A percentile compares a stretch with the other conserved stretches of the same genome.
Evolutionary conservation across 2,329 filamentous ascomycete genomes (phyloP).

Genomic region (Talaromyces atroroseus): DNA sequence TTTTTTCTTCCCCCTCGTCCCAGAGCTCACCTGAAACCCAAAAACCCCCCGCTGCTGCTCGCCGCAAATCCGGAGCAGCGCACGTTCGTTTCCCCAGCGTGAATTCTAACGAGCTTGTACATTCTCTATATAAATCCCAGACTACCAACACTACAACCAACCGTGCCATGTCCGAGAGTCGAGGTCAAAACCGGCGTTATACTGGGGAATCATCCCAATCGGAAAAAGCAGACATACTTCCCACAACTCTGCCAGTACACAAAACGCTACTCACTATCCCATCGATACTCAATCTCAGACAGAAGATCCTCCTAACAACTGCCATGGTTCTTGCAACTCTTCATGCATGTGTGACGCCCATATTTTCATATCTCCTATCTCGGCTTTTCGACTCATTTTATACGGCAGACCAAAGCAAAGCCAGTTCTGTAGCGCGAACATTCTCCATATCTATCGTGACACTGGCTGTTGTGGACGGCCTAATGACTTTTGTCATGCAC

Average conservation of each 20-base stretch:
- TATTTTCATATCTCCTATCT: constrained; percentile 72
- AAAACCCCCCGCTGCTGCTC: neutral
- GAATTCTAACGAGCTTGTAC: neutral
- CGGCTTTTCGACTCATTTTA: constrained; percentile 68
- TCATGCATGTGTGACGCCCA: constrained; percentile 63
- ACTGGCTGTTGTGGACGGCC: constrained; percentile 62
- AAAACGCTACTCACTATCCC: constrained; percentile 65
- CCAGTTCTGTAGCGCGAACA: constrained; percentile 45
- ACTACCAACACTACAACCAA: neutral
- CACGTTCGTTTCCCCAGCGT: neutral
- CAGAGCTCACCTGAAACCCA: neutral
- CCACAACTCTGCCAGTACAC: constrained; percentile 31
- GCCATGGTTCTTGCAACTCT: constrained; percentile 59
- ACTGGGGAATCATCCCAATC: neutral
- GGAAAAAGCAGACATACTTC: neutral
- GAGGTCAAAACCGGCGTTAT: neutral
- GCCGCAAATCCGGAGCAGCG: neutral
- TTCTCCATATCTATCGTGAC: constrained; percentile 68
- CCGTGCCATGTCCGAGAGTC: neutral
- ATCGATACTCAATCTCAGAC: constrained; percentile 52
- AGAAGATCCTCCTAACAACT: constrained; percentile 52
- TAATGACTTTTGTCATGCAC: constrained; percentile 60
- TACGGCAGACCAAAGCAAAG: constrained; percentile 41
- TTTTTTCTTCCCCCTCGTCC: neutral
- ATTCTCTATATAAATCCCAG: neutral